Conservation (phyloP, 202 grass and related monocot species). For the Tripidium arundinaceum region DNA sequence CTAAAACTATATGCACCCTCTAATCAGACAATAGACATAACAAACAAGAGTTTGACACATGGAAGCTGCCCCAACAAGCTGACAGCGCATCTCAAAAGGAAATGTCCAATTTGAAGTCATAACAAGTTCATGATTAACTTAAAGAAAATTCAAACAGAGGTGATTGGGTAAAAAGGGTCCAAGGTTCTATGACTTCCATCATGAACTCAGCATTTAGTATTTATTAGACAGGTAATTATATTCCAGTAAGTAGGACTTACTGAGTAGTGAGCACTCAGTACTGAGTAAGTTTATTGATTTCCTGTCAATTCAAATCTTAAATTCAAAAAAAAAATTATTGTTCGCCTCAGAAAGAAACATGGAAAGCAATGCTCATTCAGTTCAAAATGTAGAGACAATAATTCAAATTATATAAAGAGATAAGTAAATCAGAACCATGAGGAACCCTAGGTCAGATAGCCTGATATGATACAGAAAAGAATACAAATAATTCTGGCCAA, state of each 20-base stretch:
- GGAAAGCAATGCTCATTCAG: background rate
- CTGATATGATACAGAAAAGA: constrained; percentile 14
- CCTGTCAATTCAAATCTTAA: background rate
- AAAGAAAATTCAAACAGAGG: background rate
- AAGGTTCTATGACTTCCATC: background rate
- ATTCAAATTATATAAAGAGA: constrained; percentile 3
- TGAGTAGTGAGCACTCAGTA: background rate
- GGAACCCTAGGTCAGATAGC: background rate
- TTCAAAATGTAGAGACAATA: constrained; percentile 1
- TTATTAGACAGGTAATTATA: background rate
- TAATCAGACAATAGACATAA: constrained; percentile 15
- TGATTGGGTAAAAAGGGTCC: background rate
- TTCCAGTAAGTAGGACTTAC: background rate
- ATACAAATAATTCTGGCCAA: constrained; percentile 6
- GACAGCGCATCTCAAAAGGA: background rate
- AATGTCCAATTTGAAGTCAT: background rate
- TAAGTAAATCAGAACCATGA: constrained; percentile 12
- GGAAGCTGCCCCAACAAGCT: background rate
- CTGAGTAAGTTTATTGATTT: background rate
- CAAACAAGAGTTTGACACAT: background rate
- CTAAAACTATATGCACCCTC: background rate
- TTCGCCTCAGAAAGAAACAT: background rate
- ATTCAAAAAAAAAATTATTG: background rate
- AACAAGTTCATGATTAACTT: background rate
- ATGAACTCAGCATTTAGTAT: constrained; percentile 1